Evolutionary conservation across 192 early-diverging fungal species (phyloP).

Genomic region (Chytriomyces sp.): DNA sequence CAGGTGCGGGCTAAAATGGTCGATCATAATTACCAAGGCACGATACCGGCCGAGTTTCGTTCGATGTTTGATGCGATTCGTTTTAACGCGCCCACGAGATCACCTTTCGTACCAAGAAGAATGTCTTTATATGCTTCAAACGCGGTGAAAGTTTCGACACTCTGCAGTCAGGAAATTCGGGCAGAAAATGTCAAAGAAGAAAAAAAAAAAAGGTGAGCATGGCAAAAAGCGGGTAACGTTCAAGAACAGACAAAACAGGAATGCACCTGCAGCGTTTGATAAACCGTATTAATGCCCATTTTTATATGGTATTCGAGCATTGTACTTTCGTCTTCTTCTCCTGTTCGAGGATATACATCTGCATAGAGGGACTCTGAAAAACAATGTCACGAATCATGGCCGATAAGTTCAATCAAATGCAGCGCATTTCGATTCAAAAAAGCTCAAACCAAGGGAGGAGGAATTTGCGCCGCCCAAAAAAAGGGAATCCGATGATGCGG

Average conservation of each 20-base stretch:
- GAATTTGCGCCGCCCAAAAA: neutral
- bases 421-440: neutral
- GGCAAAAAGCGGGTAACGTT: neutral
- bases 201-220: neutral
- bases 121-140: slow-evolving; percentile 30
- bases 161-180: neutral
- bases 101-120: neutral
- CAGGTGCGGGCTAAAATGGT: too few species aligned
- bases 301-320: slow-evolving; percentile 6
- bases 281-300: neutral
- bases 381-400: neutral
- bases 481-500: neutral
- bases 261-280: too few species aligned
- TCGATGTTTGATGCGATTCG: slow-evolving; percentile 10
- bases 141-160: slow-evolving; percentile 19
- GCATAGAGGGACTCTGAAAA: slow-evolving; percentile 11
- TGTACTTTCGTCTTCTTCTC: slow-evolving; percentile 13
- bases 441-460: neutral
- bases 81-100: slow-evolving; percentile 17
- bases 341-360: slow-evolving; percentile 25
- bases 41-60: neutral
- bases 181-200: neutral
- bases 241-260: neutral
- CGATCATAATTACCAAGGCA: neutral
- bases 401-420: too few species aligned